Conservation (phyloP, 2,329 filamentous ascomycete species). For the Emergomyces pasteurianus region DNA sequence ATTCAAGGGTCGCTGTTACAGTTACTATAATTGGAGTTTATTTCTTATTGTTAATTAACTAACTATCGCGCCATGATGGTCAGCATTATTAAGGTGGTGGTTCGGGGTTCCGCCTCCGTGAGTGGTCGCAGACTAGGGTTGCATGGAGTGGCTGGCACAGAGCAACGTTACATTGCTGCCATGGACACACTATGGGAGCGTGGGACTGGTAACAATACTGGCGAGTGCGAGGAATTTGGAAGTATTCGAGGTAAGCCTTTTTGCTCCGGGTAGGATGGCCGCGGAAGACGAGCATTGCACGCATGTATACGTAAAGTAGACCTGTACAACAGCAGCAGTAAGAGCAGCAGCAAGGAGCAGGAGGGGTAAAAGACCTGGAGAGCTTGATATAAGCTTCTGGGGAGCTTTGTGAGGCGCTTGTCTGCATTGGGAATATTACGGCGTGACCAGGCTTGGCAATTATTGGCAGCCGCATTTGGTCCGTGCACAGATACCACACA, state of each 20-base stretch:
- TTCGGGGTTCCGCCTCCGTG: not conserved
- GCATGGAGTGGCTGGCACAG: not conserved
- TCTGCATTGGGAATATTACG: not conserved
- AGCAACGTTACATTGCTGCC: slow-evolving; percentile 2
- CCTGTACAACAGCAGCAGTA: not conserved
- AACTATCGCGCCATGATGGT: not conserved
- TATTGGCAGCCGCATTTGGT: not conserved
- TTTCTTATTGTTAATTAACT: no score
- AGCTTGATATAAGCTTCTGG: no score
- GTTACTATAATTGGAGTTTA: no score
- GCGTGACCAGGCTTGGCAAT: not conserved
- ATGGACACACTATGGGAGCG: not conserved
- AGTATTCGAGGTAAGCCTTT: not conserved
- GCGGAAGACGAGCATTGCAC: no score
- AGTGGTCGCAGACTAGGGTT: not conserved
- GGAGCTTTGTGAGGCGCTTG: not conserved
- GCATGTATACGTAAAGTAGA: no score
- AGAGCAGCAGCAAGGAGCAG: not conserved
- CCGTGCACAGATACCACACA: not conserved
- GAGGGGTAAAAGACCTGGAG: not conserved
- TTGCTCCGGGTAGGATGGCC: no score
- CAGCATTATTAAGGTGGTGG: not conserved
- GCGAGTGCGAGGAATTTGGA: not conserved
- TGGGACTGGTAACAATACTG: no score
- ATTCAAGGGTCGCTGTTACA: no score